Evolutionary conservation across 1,139 yeast species (phyloP), one percentile per base, ranked within the genome.

Genomic region (Nakaseomyces sp.): DNA sequence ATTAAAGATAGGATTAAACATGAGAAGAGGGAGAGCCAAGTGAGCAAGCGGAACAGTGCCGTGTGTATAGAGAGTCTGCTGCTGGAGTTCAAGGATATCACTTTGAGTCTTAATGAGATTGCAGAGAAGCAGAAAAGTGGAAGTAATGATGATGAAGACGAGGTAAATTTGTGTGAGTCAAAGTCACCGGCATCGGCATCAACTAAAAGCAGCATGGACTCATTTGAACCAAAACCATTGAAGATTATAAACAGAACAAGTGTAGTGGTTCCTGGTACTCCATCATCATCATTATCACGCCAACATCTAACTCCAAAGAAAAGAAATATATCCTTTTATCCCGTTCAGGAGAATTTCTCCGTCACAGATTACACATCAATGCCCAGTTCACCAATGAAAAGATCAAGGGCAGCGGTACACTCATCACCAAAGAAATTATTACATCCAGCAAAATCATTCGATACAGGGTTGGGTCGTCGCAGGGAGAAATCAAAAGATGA

Each of bases 141-240:
- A 7, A 29, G n/a, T 26, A n/a, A 9, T 7, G 29, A n/a, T 7
- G 29, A 26, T 10, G 29, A 9, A n/a, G 13, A n/a, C n/a, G 13
- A 26, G n/a, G 29, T 5, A n/a, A 26, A 9, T 5, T 9, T 26
- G 12, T n/a, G 12, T 26, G 29, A 26, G 5, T 9, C 29, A n/a
- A 10, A 39, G 8, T 18, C 39, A 26, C 33, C 31, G n/a, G 30
- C 9, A n/a, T 26, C 33, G 7, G 42, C 61, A 1, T 50, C 56
- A n/a, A 48, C 54, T 4, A 44, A 43, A 9, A 45, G 49, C 30
- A 43, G 50, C 41, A 35, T 45, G 18, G 57, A 44, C 41, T 63
- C 56, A 28, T 61, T 51, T 44, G 58, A 50, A 41, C 59, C 52
- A 41, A 60, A 51, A 48, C 65, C 60, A 31, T 51, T 50, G 46